Evolutionary conservation across 352 stramenopile genomes (phyloP), one percentile per base, ranked within the genome.

Genomic region (Pythium phragmitis): DNA sequence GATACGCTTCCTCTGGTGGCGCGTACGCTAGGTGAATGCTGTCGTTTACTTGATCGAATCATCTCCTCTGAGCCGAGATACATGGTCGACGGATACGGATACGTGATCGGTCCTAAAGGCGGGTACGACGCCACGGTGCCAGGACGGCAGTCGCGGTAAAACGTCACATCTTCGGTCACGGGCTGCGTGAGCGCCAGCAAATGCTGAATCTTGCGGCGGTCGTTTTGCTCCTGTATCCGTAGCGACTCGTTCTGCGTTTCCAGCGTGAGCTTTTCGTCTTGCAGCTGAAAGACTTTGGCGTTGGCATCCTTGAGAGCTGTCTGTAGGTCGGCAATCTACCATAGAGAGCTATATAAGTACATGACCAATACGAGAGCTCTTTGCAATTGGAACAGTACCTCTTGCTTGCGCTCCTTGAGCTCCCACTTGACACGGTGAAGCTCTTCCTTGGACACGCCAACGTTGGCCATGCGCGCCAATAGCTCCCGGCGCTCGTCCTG

Each of bases 181-280:
- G 88, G 88, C 60, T 96, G 80, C 28, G 88, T 95, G 21, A 96
- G 74, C 45, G 75, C 72, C 41, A 96, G 70, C 42, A 96, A 65
- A 23, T 92, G 82, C 64, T 92, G 85, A 61, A 96, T 92, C 50
- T 92, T 91, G 37, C 79, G 70, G 16, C 86, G 68, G 57, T 96
- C 86, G 39, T 88, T 75, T 8, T 78, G 62, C 53, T 95, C 84
- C 42, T 93, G 87, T 39, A 91, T 74, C 19, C 83, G 88, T 23
- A 94, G 69, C 43, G 66, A 62, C 43, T 89, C 79, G 63, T 86
- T 91, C 55, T 93, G 70, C 0, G 77, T 69, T 39, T 87, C 71
- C 4, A 92, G 59, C 52, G 86, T 76, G 34, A 94, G 77, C 13
- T 85, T 68, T 55, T 91, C 68, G 19, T 84, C 69, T 43, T 88